These are phyloP conservation scores for Tephrocybe rancida DNA, from an alignment of 768 basidiomycete genomes.

Conservation along the genomic window DNA sequence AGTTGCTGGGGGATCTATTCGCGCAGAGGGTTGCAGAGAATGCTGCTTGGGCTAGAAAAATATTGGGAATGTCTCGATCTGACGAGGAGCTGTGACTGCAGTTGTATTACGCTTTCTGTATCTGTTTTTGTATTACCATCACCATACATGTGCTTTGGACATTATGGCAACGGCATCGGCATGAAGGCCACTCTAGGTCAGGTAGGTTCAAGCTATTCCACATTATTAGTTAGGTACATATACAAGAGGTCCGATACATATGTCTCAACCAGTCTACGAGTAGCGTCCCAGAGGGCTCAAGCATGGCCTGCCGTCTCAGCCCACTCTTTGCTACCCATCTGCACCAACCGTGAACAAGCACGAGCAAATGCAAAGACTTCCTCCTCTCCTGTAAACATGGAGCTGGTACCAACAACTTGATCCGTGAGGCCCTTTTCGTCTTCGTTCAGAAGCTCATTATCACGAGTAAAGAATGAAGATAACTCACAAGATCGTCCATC, in stretches of 20 bases:
- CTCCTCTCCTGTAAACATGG: slow-evolving; percentile 96
- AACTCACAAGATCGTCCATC: slow-evolving; percentile 90
- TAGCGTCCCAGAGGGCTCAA: too few relatives aligned
- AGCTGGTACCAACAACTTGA: slow-evolving; percentile 76
- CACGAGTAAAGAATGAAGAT: slow-evolving; percentile 5
- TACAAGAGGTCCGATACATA: too few relatives aligned
- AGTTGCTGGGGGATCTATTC: slow-evolving; percentile 65
- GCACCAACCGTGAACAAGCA: slow-evolving; percentile 83
- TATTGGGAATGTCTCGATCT: slow-evolving; percentile 39
- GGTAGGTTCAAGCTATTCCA: not conserved
- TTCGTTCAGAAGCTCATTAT: slow-evolving; percentile 8
- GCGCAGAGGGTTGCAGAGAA: slow-evolving; percentile 58
- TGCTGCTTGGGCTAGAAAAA: slow-evolving; percentile 63
- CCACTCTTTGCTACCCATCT: slow-evolving; percentile 94
- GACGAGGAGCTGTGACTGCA: slow-evolving; percentile 4
- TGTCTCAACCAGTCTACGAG: too few relatives aligned
- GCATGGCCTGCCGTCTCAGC: slow-evolving; percentile 48
- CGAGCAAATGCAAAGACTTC: slow-evolving; percentile 97
- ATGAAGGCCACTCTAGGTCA: not conserved
- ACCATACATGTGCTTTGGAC: not conserved
- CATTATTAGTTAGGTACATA: too few relatives aligned
- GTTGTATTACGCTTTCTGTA: not conserved
- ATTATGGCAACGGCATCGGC: not conserved
- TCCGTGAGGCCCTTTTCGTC: slow-evolving; percentile 68
- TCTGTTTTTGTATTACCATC: not conserved